Evolutionary conservation across 2,329 filamentous ascomycete species (phyloP).

Genomic region (Remersonia thermophila): DNA sequence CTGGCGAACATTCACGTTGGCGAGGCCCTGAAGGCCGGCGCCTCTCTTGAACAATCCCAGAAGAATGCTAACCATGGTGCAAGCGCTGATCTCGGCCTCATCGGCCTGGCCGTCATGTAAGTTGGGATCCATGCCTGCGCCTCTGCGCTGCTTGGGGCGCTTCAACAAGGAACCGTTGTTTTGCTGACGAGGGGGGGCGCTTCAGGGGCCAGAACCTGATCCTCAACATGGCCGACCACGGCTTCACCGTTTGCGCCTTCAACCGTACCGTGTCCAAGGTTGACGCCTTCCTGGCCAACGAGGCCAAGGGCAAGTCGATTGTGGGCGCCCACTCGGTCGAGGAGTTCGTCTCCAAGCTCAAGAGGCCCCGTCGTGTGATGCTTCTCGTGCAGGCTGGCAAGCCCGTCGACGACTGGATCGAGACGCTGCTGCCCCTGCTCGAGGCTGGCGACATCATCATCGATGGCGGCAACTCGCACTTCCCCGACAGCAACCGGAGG

Average conservation of each 20-base stretch:
- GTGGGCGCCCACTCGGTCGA: constrained; percentile 85
- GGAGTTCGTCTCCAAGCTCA: constrained; percentile 94
- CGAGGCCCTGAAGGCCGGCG: constrained; percentile 36
- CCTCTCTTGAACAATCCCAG: constrained; percentile 20
- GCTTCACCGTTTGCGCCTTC: constrained; percentile 95
- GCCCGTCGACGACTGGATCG: constrained; percentile 97
- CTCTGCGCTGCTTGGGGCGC: constrained; percentile 1
- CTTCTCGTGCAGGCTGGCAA: constrained; percentile 97
- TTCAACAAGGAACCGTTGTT: too few species aligned
- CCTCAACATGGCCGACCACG: constrained; percentile 78
- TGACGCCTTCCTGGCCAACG: constrained; percentile 82
- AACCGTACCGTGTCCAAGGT: constrained; percentile 99
- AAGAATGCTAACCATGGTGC: constrained; percentile 43
- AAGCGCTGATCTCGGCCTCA: constrained; percentile 83
- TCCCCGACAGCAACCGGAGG: constrained; percentile 96
- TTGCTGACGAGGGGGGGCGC: constrained; percentile 6
- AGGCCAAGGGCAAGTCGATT: constrained; percentile 90
- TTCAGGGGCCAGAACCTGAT: constrained; percentile 70
- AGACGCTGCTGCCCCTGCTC: constrained; percentile 75
- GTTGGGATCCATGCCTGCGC: constrained; percentile 21
- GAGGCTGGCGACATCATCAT: constrained; percentile 95
- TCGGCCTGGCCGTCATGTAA: constrained; percentile 83
- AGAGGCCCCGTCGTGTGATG: constrained; percentile 95
- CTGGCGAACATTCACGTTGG: constrained; percentile 62
- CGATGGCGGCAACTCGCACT: constrained; percentile 98